Evolutionary conservation across 805 yeast species (phyloP).

Genomic region (Wickerhamomyces xylosicus): DNA sequence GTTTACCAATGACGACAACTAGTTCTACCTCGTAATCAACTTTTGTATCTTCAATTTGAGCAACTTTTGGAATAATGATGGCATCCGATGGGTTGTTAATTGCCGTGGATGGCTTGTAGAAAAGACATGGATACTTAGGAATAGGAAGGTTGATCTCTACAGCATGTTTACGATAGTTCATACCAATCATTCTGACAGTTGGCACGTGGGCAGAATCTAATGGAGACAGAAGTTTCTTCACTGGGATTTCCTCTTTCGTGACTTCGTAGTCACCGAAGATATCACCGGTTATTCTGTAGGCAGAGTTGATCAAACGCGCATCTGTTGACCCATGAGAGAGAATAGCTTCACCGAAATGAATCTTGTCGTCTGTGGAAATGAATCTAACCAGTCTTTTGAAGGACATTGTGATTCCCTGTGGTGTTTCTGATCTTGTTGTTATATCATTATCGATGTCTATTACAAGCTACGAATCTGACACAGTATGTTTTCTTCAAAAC

Average conservation of each 20-base stretch:
- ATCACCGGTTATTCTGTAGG: constrained; percentile 36
- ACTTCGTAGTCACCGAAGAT: constrained; percentile 25
- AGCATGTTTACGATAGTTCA: constrained; percentile 37
- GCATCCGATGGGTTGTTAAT: constrained; percentile 31
- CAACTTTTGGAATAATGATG: constrained; percentile 31
- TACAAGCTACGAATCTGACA: too few relatives aligned
- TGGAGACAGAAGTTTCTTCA: constrained; percentile 30
- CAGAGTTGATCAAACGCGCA: constrained; percentile 28
- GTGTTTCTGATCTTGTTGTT: too few relatives aligned
- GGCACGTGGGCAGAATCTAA: constrained; percentile 25
- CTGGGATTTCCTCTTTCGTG: constrained; percentile 25
- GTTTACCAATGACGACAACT: constrained; percentile 41
- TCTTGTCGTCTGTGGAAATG: constrained; percentile 31
- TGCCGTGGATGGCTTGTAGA: constrained; percentile 39
- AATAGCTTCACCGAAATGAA: constrained; percentile 39
- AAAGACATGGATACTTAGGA: constrained; percentile 39
- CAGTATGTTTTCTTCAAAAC: too few relatives aligned
- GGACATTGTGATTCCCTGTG: neutral
- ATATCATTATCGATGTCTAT: too few relatives aligned
- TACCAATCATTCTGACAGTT: constrained; percentile 38
- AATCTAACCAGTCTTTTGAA: constrained; percentile 30
- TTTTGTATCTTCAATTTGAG: constrained; percentile 22
- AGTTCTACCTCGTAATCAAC: constrained; percentile 47
- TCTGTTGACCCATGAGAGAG: constrained; percentile 24
- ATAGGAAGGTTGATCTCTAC: constrained; percentile 28